Percentiles rank a stretch among this genome's conserved stretches.
These are phyloP conservation scores for Punica granatum DNA, from an alignment of 345 rosid genomes.

Conservation along the genomic window DNA sequence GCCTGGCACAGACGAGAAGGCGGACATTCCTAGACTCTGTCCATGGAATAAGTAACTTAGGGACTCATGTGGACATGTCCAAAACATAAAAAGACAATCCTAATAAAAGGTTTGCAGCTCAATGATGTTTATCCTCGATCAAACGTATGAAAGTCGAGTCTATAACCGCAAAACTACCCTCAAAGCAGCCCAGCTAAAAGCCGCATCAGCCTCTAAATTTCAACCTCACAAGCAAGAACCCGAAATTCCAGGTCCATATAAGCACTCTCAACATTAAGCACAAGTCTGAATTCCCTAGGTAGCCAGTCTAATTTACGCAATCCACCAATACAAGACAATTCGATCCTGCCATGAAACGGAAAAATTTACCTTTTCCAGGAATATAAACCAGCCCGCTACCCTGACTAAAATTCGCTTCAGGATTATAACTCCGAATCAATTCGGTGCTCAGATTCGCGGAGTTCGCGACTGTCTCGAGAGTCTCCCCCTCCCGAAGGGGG, in stretches of 20 bases:
- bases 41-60: background rate
- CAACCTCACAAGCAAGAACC: background rate
- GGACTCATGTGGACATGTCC: background rate
- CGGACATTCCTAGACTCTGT: background rate
- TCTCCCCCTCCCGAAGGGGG: slow-evolving; percentile 56
- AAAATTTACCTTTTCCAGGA: slow-evolving; percentile 54
- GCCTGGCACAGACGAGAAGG: background rate
- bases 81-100: background rate
- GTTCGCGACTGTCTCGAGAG: slow-evolving; percentile 33
- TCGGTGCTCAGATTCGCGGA: slow-evolving; percentile 22
- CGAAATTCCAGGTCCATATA: background rate
- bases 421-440: slow-evolving; percentile 52
- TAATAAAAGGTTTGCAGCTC: background rate
- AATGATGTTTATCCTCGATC: background rate
- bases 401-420: slow-evolving; percentile 38
- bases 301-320: background rate
- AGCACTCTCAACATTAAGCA: background rate
- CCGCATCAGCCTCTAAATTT: background rate
- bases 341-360: background rate
- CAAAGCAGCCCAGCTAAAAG: background rate
- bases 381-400: slow-evolving; percentile 67
- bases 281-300: background rate
- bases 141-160: background rate
- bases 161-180: background rate
- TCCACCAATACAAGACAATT: background rate